phyloP scores from a whole-genome alignment of 2,329 filamentous ascomycete genomes.

The Berkeleyomyces basicola region DNA sequence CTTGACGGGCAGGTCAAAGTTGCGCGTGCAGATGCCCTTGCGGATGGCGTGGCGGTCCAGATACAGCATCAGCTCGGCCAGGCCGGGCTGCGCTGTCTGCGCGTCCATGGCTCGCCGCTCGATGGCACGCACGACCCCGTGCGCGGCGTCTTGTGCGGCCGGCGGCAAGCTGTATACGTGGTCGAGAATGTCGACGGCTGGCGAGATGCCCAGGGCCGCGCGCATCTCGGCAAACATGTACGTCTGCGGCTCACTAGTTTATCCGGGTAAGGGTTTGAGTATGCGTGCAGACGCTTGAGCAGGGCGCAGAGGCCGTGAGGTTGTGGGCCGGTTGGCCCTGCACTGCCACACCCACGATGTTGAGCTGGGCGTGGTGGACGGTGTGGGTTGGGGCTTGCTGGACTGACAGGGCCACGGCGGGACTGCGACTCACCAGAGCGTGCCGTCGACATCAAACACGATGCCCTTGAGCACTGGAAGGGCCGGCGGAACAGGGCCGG shows the following conservation, averaged over 20 bases:
- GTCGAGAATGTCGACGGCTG: constrained; percentile 66
- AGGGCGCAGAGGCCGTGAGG: neutral
- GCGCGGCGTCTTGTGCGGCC: constrained; percentile 43
- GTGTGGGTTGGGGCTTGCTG: too few relatives aligned
- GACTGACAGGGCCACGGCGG: neutral
- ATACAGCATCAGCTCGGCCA: constrained; percentile 64
- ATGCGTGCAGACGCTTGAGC: neutral
- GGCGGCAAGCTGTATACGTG: constrained; percentile 62
- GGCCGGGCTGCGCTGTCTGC: constrained; percentile 69
- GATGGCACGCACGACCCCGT: constrained; percentile 58
- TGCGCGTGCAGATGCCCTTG: constrained; percentile 85
- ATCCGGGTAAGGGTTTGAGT: neutral
- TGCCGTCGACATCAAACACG: constrained; percentile 92
- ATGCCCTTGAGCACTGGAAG: constrained; percentile 38
- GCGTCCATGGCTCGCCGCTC: constrained; percentile 65
- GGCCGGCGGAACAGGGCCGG: constrained; percentile 19
- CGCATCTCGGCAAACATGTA: constrained; percentile 94
- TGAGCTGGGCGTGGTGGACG: too few relatives aligned
- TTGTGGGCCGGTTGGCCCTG: neutral
- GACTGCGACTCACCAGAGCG: constrained; percentile 54
- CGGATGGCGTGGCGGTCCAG: constrained; percentile 49
- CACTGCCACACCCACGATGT: neutral
- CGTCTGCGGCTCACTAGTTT: constrained; percentile 62
- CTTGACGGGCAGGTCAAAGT: constrained; percentile 67
- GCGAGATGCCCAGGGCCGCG: constrained; percentile 52